A percentile compares a stretch with the other conserved stretches of the same genome.
phyloP scores from a whole-genome alignment of 495 filamentous ascomycete species.

The Penicillium crystallinum region DNA sequence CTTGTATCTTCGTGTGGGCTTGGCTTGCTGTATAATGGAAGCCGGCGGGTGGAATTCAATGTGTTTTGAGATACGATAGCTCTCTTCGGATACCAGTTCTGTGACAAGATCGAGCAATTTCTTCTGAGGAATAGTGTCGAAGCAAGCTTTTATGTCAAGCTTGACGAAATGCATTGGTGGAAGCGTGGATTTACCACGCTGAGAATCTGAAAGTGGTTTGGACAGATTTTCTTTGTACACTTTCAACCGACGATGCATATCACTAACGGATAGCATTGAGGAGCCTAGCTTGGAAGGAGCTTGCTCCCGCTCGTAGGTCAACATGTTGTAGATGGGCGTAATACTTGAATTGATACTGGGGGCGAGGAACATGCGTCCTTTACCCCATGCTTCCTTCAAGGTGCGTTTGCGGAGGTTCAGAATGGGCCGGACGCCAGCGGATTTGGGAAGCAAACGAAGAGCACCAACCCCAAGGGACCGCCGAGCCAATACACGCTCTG shows the following conservation, averaged over 20 bases:
- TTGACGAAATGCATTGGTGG: conserved; percentile 75
- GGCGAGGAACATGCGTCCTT: conserved; percentile 46
- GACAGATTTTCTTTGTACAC: conserved; percentile 50
- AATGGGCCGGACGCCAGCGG: conserved; percentile 67
- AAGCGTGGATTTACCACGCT: not conserved
- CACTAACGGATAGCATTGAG: conserved; percentile 72
- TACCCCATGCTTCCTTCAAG: conserved; percentile 41
- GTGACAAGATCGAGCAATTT: conserved; percentile 63
- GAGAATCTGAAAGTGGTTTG: not conserved
- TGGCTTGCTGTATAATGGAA: conserved; percentile 19
- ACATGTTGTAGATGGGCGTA: conserved; percentile 66
- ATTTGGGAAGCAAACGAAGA: conserved; percentile 76
- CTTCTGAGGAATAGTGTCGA: conserved; percentile 88
- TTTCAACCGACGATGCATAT: conserved; percentile 74
- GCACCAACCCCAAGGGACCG: conserved; percentile 70
- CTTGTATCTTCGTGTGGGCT: conserved; percentile 59
- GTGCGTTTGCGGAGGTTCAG: conserved; percentile 71
- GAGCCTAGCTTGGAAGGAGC: conserved; percentile 63
- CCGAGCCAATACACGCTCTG: conserved; percentile 52
- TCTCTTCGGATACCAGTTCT: conserved; percentile 54
- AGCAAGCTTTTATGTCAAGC: conserved; percentile 85
- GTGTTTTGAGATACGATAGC: conserved; percentile 71
- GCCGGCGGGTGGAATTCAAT: conserved; percentile 55
- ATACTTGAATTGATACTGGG: conserved; percentile 78
- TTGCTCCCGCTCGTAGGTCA: conserved; percentile 70